Conservation (phyloP, 2,329 filamentous ascomycete genomes). For the Colletotrichum somersetense region DNA sequence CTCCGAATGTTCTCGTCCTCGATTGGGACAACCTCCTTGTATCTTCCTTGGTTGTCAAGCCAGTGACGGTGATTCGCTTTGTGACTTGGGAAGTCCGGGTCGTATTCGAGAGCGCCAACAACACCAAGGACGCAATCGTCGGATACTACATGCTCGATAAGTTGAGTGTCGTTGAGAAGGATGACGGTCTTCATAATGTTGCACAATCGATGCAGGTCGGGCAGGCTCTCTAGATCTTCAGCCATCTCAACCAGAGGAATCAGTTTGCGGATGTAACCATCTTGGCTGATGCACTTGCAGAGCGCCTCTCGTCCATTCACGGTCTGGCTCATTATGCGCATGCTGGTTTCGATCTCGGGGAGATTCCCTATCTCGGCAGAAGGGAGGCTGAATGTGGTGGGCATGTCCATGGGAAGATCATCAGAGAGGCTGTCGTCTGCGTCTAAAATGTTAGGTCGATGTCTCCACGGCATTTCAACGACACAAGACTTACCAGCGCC, state of each 20-base stretch:
- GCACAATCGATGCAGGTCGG: constrained; percentile 90
- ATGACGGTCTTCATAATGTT: constrained; percentile 99
- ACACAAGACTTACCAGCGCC: constrained; percentile 67
- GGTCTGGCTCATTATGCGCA: constrained; percentile 82
- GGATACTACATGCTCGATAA: constrained; percentile 93
- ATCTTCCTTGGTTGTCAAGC: constrained; percentile 87
- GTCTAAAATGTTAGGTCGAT: constrained; percentile 45
- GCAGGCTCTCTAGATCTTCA: constrained; percentile 89
- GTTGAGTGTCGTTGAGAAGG: constrained; percentile 91
- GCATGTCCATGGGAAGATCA: constrained; percentile 81
- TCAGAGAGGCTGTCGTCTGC: constrained; percentile 90
- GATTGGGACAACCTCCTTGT: constrained; percentile 96
- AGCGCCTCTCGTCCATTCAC: constrained; percentile 85
- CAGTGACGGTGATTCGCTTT: constrained; percentile 98
- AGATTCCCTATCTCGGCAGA: constrained; percentile 85
- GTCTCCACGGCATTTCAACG: background rate
- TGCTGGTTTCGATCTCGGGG: constrained; percentile 84
- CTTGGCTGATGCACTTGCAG: constrained; percentile 85
- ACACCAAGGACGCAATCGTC: constrained; percentile 92
- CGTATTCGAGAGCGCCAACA: constrained; percentile 96
- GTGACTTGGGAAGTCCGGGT: constrained; percentile 96
- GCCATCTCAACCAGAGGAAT: constrained; percentile 88
- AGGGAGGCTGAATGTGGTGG: constrained; percentile 79
- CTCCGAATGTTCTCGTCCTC: constrained; percentile 83
- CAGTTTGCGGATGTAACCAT: constrained; percentile 89